Percentiles rank a stretch among this genome's conserved stretches.
Conservation (phyloP, 805 yeast genomes). For the Wickerhamiella dianesei region DNA sequence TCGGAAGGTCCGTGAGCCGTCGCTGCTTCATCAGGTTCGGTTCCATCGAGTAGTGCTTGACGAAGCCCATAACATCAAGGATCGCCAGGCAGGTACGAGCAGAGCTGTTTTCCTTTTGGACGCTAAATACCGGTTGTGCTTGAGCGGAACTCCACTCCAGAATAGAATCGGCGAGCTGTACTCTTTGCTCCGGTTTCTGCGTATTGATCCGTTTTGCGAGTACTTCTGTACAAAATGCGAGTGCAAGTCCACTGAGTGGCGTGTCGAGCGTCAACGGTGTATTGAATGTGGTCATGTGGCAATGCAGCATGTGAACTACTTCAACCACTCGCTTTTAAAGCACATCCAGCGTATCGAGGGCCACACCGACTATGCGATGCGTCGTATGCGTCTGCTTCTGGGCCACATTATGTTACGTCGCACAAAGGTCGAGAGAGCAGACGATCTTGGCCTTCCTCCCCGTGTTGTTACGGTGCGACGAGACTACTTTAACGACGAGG, state of each 20-base stretch:
- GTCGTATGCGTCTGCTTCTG: slow-evolving; percentile 58
- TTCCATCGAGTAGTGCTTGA: slow-evolving; percentile 83
- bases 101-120: slow-evolving; percentile 69
- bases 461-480: slow-evolving; percentile 79
- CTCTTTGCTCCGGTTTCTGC: slow-evolving; percentile 74
- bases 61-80: slow-evolving; percentile 96
- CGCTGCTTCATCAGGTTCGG: slow-evolving; percentile 56
- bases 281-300: slow-evolving; percentile 80
- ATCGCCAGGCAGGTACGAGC: slow-evolving; percentile 85
- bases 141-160: slow-evolving; percentile 93
- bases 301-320: slow-evolving; percentile 89
- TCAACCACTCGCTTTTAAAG: slow-evolving; percentile 89
- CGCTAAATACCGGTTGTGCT: slow-evolving; percentile 73
- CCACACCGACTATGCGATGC: slow-evolving; percentile 67
- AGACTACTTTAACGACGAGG: slow-evolving; percentile 86
- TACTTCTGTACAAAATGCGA: slow-evolving; percentile 91
- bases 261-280: slow-evolving; percentile 74
- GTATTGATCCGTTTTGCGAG: slow-evolving; percentile 70
- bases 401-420: slow-evolving; percentile 81
- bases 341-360: slow-evolving; percentile 78
- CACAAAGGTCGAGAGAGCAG: slow-evolving; percentile 92
- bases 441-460: slow-evolving; percentile 95
- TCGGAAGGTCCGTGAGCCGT: slow-evolving; percentile 57
- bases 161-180: slow-evolving; percentile 94
- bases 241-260: slow-evolving; percentile 74